phyloP scores from a whole-genome alignment of 108 stramenopile genomes.

The Poteriospumella lacustris region DNA sequence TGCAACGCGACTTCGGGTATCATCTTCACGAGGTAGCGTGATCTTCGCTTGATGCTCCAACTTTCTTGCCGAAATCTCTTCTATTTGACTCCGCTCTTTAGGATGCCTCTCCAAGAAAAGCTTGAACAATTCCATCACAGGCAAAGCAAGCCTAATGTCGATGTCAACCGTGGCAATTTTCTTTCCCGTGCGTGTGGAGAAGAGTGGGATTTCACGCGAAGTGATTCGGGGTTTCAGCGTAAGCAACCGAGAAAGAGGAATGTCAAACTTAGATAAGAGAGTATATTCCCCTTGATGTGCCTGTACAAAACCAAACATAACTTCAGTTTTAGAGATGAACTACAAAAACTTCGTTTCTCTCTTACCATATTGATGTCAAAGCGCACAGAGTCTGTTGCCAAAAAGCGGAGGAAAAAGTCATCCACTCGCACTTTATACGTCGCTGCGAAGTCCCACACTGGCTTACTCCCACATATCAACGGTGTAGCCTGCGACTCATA shows the following conservation, averaged over 20 bases:
- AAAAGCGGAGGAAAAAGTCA: constrained; percentile 58
- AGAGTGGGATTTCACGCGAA: constrained; percentile 37
- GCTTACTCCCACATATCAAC: constrained; percentile 44
- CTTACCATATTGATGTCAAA: constrained; percentile 51
- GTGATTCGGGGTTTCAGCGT: constrained; percentile 31
- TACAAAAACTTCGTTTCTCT: neutral
- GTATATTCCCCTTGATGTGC: constrained; percentile 54
- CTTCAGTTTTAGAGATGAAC: neutral
- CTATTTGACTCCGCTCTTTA: constrained; percentile 50
- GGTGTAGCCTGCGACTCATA: constrained; percentile 63
- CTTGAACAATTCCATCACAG: constrained; percentile 51
- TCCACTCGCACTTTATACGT: constrained; percentile 60
- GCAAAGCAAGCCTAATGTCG: constrained; percentile 58
- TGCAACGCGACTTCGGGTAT: neutral
- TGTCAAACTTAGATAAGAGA: constrained; percentile 33
- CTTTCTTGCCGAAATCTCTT: constrained; percentile 27
- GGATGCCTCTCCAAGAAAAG: constrained; percentile 55
- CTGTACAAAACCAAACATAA: constrained; percentile 26
- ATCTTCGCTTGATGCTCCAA: neutral
- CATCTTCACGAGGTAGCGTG: neutral
- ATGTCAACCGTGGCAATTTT: constrained; percentile 46
- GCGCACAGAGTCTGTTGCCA: constrained; percentile 51
- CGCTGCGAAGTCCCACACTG: constrained; percentile 59
- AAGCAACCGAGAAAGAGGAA: constrained; percentile 49
- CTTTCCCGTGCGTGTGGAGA: constrained; percentile 46